Evolutionary conservation across 495 filamentous ascomycete species (phyloP).

Genomic region (Penicillium cinerascens): DNA sequence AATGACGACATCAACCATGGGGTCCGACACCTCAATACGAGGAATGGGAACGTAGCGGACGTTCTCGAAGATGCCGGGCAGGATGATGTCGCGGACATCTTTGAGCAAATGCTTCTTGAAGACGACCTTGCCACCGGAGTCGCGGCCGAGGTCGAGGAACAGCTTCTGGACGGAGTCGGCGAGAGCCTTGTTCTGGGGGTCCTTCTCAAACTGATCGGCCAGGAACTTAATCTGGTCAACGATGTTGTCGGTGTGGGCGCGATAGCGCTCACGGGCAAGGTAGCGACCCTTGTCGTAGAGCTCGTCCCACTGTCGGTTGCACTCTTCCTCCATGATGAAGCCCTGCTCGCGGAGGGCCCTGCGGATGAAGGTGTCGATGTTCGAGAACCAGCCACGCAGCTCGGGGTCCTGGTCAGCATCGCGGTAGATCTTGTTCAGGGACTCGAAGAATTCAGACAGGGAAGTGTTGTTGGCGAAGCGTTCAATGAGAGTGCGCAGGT

Average conservation of each 20-base stretch:
- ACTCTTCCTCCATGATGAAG: conserved; percentile 80
- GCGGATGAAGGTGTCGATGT: conserved; percentile 68
- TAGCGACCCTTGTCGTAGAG: conserved; percentile 85
- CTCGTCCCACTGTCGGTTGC: conserved; percentile 77
- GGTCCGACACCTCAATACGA: conserved; percentile 88
- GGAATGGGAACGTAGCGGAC: conserved; percentile 91
- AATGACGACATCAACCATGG: conserved; percentile 77
- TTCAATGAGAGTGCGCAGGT: conserved; percentile 84
- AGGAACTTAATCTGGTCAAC: conserved; percentile 88
- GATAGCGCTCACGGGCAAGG: conserved; percentile 85
- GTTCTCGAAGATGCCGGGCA: conserved; percentile 81
- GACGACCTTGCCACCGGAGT: conserved; percentile 73
- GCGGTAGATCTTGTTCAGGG: conserved; percentile 83
- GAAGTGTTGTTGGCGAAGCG: conserved; percentile 95
- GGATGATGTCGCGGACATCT: conserved; percentile 81
- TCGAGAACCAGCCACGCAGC: conserved; percentile 84
- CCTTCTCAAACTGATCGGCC: conserved; percentile 81
- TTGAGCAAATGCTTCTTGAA: conserved; percentile 93
- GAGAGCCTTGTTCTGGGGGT: conserved; percentile 81
- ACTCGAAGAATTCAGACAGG: conserved; percentile 75
- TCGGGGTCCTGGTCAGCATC: conserved; percentile 89
- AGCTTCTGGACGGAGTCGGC: conserved; percentile 72
- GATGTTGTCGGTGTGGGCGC: conserved; percentile 80
- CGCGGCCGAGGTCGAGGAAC: conserved; percentile 82
- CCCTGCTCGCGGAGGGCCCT: conserved; percentile 84